phyloP scores from a whole-genome alignment of 2,329 filamentous ascomycete species.

The Fusarium palustre region DNA sequence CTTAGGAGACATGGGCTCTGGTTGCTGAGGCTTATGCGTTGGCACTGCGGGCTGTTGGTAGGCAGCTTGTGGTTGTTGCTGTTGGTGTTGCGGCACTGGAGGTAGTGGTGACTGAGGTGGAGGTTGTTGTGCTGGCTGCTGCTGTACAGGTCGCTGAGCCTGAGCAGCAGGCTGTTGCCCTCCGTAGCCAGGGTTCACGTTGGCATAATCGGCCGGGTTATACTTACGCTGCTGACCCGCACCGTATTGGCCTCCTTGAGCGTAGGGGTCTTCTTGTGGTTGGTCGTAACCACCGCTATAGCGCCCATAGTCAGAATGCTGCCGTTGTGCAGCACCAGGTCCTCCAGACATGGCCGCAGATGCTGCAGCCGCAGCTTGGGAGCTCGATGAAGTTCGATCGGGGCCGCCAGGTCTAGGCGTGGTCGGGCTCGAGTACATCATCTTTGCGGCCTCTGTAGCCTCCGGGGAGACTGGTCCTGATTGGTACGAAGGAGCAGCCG shows the following conservation, averaged over 20 bases:
- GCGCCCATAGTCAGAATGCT: conserved; percentile 51
- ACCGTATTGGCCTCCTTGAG: conserved; percentile 51
- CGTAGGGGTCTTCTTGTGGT: conserved; percentile 53
- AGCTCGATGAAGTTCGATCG: conserved; percentile 65
- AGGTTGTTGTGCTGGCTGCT: conserved; percentile 53
- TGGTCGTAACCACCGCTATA: conserved; percentile 52
- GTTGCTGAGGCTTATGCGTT: conserved; percentile 56
- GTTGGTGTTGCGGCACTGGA: conserved; percentile 46
- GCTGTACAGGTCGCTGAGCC: conserved; percentile 49
- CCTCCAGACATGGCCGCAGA: conserved; percentile 68
- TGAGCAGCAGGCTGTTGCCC: conserved; percentile 49
- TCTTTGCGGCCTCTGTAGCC: conserved; percentile 72
- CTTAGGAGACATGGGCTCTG: conserved; percentile 52
- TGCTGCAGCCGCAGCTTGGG: conserved; percentile 69
- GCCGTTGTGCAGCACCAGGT: conserved; percentile 51
- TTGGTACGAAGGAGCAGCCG: conserved; percentile 42
- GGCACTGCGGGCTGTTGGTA: conserved; percentile 53
- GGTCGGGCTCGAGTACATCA: conserved; percentile 69
- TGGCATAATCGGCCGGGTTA: conserved; percentile 82
- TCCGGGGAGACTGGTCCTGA: conserved; percentile 54
- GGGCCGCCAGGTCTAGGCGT: conserved; percentile 63
- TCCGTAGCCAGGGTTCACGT: conserved; percentile 63
- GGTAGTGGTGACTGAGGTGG: conserved; percentile 54
- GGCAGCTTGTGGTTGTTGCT: conserved; percentile 51
- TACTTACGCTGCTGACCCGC: conserved; percentile 71